Base-by-base conservation (phyloP, 768 basidiomycete genomes). In the Glaciozyma martinii region DNA sequence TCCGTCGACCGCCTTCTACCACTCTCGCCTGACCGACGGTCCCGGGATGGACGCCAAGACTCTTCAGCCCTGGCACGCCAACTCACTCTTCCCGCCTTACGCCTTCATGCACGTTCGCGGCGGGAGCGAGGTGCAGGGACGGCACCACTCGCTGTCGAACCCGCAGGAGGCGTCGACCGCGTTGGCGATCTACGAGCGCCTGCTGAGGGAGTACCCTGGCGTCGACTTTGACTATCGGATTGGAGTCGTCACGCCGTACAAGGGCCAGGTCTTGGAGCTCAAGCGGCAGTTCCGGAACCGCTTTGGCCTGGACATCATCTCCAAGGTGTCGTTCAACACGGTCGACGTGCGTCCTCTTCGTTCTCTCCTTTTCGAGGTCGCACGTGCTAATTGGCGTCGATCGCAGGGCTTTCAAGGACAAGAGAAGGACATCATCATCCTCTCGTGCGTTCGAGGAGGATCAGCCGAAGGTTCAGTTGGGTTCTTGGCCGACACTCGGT, bases 361-460 rank as follows among this genome's bases (percentile, higher is more conserved):
- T 23, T 54, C 21, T 16, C 37, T 46, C n/a, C 33, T 56, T 9
- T 1, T 8, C 43, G 27, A 7, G 50, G 12, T 3, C 30, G 19
- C 0, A 27, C 19, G 25, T 44, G 15, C 1, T 27, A 16, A 57
- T 15, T 32, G 16, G 10, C 1, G 33, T 25, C 27, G 3, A 23
- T 25, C 0, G 7, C 60, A 99, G 77, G 95, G 94, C 15, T 98
- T 98, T 74, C 95, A 99, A 76, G 95, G 95, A 56, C 95, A 99
- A 78, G 95, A 99, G 76, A 99, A 99, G 76, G 90, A 94, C 71
- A 84, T 99, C 60, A 94, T 99, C 77, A 97, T 99, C 70, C 81
- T 99, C 25, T 98, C 95, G 5, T 95, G 92, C 75, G 95, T 98
- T 25, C 85, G 95, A 67, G 88, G 91, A 15, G 92, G 95, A 8